These are phyloP conservation scores for Stephania yunnanensis DNA, from an alignment of 164 flowering plant species.

Conservation along the genomic window DNA sequence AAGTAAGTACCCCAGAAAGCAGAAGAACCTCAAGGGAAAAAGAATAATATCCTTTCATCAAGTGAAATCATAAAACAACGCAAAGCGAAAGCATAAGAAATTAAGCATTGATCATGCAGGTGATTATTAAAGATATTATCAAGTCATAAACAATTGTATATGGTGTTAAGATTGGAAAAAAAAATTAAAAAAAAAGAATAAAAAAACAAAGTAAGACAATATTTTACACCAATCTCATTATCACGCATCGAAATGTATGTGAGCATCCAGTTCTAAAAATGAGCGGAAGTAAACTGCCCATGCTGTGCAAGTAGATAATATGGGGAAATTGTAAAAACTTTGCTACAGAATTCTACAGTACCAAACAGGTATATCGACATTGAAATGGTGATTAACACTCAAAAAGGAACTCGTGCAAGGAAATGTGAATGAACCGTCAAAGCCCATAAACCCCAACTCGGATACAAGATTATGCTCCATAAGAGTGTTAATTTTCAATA, in stretches of 20 bases:
- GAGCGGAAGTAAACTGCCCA: too few species aligned
- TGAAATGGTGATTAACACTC: not conserved
- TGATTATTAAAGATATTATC: too few species aligned
- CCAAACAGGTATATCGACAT: too few species aligned
- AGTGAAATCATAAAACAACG: not conserved
- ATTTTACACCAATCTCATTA: too few species aligned
- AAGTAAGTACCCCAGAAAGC: not conserved
- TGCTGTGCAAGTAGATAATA: too few species aligned
- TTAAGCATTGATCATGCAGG: not conserved
- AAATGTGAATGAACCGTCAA: not conserved
- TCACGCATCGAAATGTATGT: too few species aligned
- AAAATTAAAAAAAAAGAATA: too few species aligned
- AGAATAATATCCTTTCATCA: not conserved
- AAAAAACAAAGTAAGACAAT: too few species aligned
- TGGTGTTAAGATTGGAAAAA: not conserved
- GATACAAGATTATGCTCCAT: not conserved
- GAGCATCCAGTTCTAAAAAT: too few species aligned
- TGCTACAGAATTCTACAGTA: too few species aligned
- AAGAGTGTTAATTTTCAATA: not conserved
- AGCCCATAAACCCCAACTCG: not conserved
- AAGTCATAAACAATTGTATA: not conserved
- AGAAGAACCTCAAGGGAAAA: not conserved
- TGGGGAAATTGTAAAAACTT: too few species aligned
- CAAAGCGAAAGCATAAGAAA: not conserved
- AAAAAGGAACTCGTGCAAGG: not conserved